Evolutionary conservation across 2,329 filamentous ascomycete species (phyloP), one percentile per base, ranked within the genome.

Genomic region (Diaporthe vexans): DNA sequence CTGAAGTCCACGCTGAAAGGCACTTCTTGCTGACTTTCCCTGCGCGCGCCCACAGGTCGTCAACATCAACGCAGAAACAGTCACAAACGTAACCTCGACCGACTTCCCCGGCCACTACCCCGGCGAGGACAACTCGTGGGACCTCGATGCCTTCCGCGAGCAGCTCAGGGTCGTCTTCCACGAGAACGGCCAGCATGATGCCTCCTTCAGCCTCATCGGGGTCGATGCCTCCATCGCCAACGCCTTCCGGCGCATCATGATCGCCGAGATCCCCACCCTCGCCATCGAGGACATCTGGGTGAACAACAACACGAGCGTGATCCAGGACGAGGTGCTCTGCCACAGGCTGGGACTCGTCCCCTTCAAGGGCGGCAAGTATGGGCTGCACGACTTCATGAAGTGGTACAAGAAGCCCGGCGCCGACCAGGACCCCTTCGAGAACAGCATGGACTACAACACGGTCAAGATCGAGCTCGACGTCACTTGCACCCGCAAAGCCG

Each of bases 321-420:
- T 99, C 80, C 96, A 98, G 83, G 97, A 99, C 82, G 97, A 99
- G 86, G 96, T 99, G 6, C 92, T 99, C 69, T 93, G 95, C 21
- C 94, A 97, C 83, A 91, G 97, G 58, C 88, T 99, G 43, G 97
- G 97, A 74, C 91, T 99, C 59, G 93, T 99, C 72, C 97, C 97
- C 24, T 92, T 99, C 78, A 93, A 92, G 77, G 97, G 94, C 78
- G 91, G 91, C 76, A 91, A 92, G 77, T 89, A 94, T 72, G 95
- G 94, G 69, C 87, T 99, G 72, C 87, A 87, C 74, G 91, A 93
- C 79, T 95, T 92, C 87, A 88, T 98, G 85, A 92, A 92, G 82
- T 97, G 94, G 92, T 95, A 91, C 84, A 91, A 91, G 83, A 95
- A 94, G 84, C 90, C 93, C 15, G 85, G 83, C 33, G 87, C 89